Conservation (phyloP, 2,329 filamentous ascomycete genomes). For the Fusarium clavum region DNA sequence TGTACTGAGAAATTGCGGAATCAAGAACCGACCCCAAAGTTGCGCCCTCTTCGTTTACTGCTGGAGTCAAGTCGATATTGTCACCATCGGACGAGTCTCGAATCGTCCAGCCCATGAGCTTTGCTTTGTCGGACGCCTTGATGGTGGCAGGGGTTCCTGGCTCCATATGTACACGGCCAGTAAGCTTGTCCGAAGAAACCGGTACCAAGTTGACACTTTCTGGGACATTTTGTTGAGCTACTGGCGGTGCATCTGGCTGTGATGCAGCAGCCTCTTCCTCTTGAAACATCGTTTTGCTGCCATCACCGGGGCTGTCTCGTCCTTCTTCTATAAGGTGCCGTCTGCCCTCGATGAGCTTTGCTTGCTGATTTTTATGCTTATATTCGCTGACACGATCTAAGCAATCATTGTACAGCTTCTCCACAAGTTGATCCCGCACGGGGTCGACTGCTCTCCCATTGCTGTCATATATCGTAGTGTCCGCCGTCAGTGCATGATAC, state of each 20-base stretch:
- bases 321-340: conserved; percentile 84
- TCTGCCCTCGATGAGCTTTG: conserved; percentile 83
- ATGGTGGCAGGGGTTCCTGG: conserved; percentile 75
- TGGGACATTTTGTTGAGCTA: conserved; percentile 66
- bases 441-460: conserved; percentile 83
- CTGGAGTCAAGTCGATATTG: conserved; percentile 76
- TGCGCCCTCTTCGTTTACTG: conserved; percentile 72
- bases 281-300: conserved; percentile 75
- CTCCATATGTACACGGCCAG: conserved; percentile 78
- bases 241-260: conserved; percentile 64
- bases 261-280: conserved; percentile 77
- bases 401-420: conserved; percentile 94
- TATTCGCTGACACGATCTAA: conserved; percentile 91
- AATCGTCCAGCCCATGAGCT: conserved; percentile 84
- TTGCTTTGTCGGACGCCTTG: conserved; percentile 81
- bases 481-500: conserved; percentile 83
- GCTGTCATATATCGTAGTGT: conserved; percentile 89
- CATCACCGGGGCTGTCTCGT: conserved; percentile 78
- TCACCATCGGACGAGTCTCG: conserved; percentile 70
- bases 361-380: conserved; percentile 79
- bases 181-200: conserved; percentile 74
- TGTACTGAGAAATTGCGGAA: conserved; percentile 89
- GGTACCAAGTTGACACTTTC: conserved; percentile 69
- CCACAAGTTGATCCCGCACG: conserved; percentile 82
- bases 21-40: conserved; percentile 93